phyloP scores from a whole-genome alignment of 2,329 filamentous ascomycete species.

The Madurella fahalii region DNA sequence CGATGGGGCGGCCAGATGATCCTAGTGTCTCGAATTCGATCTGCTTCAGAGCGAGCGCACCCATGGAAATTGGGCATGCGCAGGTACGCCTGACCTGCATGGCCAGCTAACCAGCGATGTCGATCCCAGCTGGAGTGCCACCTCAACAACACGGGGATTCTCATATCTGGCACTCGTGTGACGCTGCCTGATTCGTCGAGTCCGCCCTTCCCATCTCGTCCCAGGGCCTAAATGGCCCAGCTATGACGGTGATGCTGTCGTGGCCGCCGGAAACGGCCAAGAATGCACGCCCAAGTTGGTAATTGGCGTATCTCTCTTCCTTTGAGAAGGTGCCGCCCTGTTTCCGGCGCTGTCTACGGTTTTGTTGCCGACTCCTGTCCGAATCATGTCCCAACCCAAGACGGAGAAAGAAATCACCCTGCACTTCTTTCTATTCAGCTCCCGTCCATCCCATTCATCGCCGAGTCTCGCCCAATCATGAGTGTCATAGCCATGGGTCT shows the following conservation, averaged over 20 bases:
- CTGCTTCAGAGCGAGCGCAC: no score
- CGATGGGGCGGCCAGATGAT: no score
- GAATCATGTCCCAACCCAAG: neutral
- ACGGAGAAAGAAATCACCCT: neutral
- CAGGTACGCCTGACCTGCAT: neutral
- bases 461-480: neutral
- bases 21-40: no score
- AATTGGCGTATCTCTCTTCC: conserved; percentile 6
- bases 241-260: neutral
- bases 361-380: conserved; percentile 6
- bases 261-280: conserved; percentile 15
- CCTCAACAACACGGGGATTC: no score
- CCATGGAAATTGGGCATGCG: no score
- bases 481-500: neutral
- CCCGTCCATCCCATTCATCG: neutral
- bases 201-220: no score
- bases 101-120: neutral
- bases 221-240: no score
- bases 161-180: no score
- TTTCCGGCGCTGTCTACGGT: conserved; percentile 1
- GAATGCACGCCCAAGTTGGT: neutral
- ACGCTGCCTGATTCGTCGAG: no score
- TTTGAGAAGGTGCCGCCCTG: conserved; percentile 8
- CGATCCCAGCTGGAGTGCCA: no score
- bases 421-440: neutral